Conservation (phyloP, 257 asterid species). For the Fraxinus pennsylvanica region DNA sequence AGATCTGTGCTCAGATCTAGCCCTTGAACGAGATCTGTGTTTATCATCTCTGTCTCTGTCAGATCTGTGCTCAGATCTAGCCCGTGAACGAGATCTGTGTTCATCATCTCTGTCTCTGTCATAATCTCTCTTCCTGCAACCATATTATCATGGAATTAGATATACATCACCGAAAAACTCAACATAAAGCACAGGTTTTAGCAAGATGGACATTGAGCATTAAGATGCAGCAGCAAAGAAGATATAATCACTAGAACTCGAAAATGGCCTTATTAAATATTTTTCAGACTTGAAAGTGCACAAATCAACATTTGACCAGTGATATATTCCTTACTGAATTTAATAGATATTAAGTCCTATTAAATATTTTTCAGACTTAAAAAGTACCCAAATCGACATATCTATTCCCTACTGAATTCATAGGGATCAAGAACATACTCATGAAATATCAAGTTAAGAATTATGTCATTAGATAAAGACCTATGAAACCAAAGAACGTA, state of each 20-base stretch:
- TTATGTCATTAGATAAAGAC: neutral
- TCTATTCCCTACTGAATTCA: neutral
- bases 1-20: conserved; percentile 67
- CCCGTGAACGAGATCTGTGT: too few species aligned
- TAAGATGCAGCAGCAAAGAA: neutral
- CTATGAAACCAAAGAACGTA: neutral
- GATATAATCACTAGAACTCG: neutral
- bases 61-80: neutral
- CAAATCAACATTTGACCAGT: neutral
- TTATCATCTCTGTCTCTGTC: conserved; percentile 75
- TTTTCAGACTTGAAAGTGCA: neutral
- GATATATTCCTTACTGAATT: neutral
- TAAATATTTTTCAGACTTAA: neutral
- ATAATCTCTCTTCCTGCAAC: conserved; percentile 65
- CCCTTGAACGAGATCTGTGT: conserved; percentile 67
- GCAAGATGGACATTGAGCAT: neutral
- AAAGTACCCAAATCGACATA: neutral
- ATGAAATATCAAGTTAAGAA: neutral
- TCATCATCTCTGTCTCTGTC: too few species aligned
- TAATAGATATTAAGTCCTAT: neutral
- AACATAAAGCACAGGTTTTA: neutral
- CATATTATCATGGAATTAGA: conserved; percentile 20
- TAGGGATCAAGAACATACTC: neutral
- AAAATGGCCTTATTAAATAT: neutral
- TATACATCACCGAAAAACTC: neutral